phyloP scores from a whole-genome alignment of 345 rosid genomes.

The Dipteronia sinensis region DNA sequence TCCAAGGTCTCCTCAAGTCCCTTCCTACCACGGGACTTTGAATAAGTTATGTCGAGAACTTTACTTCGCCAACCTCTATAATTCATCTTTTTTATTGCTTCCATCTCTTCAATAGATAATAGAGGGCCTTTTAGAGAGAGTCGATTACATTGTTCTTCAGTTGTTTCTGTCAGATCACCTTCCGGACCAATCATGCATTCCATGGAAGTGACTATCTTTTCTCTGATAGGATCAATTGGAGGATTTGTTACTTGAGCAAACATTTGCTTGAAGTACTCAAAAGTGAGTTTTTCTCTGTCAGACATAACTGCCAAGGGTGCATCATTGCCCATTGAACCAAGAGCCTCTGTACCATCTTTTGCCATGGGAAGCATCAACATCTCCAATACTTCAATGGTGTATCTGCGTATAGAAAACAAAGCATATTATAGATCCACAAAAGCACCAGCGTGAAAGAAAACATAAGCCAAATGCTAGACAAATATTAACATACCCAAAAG shows the following conservation, averaged over 20 bases:
- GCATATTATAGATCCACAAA: constrained; percentile 3
- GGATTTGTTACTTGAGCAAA: constrained; percentile 99
- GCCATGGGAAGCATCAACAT: constrained; percentile 99
- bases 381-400: constrained; percentile 94
- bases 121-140: constrained; percentile 90
- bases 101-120: constrained; percentile 77
- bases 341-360: constrained; percentile 92
- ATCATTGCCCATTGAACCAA: constrained; percentile 99
- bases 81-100: constrained; percentile 86
- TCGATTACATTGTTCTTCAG: constrained; percentile 97
- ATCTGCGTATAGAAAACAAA: constrained; percentile 50
- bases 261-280: constrained; percentile 99
- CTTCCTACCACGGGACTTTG: constrained; percentile 74
- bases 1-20: constrained; percentile 89
- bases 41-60: constrained; percentile 89
- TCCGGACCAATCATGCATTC: constrained; percentile 99
- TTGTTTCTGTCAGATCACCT: constrained; percentile 97
- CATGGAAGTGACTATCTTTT: constrained; percentile 98
- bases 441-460: not conserved
- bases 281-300: constrained; percentile 79
- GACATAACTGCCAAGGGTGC: constrained; percentile 98
- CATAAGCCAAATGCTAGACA: not conserved
- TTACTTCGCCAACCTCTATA: constrained; percentile 88
- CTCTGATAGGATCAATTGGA: constrained; percentile 98
- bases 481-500: constrained; percentile 75